phyloP scores from a whole-genome alignment of 495 filamentous ascomycete genomes.

The Aspergillus baeticus region DNA sequence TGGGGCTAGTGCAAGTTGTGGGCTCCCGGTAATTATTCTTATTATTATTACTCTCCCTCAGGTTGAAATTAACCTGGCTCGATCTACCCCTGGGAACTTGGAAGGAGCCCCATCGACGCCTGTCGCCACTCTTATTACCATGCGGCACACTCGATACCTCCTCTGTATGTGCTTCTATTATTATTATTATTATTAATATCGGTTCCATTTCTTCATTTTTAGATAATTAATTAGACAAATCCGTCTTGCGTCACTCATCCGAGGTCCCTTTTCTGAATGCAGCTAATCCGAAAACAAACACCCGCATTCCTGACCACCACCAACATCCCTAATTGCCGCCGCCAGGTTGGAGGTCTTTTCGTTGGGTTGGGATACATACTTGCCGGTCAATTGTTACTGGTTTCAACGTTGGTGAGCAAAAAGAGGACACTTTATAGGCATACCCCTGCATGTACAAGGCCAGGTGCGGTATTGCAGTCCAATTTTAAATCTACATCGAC shows the following conservation, averaged over 20 bases:
- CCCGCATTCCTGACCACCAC: constrained; percentile 6
- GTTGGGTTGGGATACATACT: neutral
- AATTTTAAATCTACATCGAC: neutral
- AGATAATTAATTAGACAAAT: neutral
- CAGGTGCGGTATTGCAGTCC: too few species aligned
- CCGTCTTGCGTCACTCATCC: too few species aligned
- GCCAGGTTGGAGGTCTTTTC: neutral
- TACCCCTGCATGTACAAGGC: too few species aligned
- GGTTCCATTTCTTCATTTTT: neutral
- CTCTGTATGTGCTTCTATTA: neutral
- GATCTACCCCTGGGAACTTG: constrained; percentile 5
- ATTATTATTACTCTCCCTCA: constrained; percentile 17
- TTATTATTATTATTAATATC: neutral
- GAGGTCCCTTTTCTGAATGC: neutral
- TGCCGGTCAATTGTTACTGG: too few species aligned
- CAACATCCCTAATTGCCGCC: constrained; percentile 6
- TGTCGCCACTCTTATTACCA: neutral
- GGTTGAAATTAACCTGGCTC: neutral
- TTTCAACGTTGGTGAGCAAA: too few species aligned
- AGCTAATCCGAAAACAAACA: constrained; percentile 5
- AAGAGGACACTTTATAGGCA: too few species aligned
- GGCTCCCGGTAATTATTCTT: constrained; percentile 12
- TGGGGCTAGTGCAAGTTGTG: constrained; percentile 8
- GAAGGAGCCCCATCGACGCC: neutral
- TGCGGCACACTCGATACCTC: neutral